phyloP scores from a whole-genome alignment of 148 eudicot species.

The Camellia lanceoleosa region DNA sequence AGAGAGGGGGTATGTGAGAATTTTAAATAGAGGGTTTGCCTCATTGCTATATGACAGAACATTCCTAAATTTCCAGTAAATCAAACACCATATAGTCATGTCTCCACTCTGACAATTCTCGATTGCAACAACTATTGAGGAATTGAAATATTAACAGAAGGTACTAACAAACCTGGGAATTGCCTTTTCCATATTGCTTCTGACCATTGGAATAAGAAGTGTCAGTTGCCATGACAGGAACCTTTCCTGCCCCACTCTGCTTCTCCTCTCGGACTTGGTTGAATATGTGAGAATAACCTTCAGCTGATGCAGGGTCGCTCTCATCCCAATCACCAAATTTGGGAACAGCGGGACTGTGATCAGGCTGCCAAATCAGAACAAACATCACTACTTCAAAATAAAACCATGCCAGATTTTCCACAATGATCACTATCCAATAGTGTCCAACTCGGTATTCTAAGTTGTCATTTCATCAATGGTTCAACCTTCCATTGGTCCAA shows the following conservation, averaged over 20 bases:
- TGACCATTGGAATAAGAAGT: slow-evolving; percentile 39
- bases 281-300: slow-evolving; percentile 51
- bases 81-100: not conserved
- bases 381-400: slow-evolving; percentile 1
- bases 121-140: not conserved
- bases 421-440: not conserved
- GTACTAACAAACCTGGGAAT: slow-evolving; percentile 42
- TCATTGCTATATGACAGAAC: not conserved
- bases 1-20: not conserved
- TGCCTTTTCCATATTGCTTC: slow-evolving; percentile 32
- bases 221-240: slow-evolving; percentile 39
- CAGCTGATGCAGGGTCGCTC: slow-evolving; percentile 60
- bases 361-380: slow-evolving; percentile 48
- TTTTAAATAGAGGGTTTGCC: no score
- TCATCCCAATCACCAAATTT: slow-evolving; percentile 79
- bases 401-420: not conserved
- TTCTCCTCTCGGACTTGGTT: slow-evolving; percentile 60
- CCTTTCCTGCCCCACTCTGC: slow-evolving; percentile 49
- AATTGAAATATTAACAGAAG: no score
- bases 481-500: not conserved
- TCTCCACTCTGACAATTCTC: not conserved
- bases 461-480: not conserved
- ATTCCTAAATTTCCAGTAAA: not conserved
- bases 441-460: not conserved
- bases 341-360: slow-evolving; percentile 48